Conservation (phyloP, 176 grass and related monocot genomes). For the Phoenix dactylifera region DNA sequence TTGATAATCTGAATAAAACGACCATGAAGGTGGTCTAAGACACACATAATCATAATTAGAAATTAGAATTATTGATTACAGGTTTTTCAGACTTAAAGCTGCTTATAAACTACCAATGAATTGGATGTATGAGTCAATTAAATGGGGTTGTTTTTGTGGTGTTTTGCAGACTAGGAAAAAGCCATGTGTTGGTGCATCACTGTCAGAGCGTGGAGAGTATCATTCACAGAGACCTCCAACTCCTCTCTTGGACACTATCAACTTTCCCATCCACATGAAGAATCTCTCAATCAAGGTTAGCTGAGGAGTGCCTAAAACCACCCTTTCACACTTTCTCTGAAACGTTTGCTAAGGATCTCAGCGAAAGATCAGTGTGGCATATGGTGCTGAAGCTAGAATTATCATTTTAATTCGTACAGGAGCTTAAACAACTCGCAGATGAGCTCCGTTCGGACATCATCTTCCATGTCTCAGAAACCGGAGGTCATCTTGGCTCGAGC, state of each 20-base stretch:
- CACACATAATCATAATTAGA: no score
- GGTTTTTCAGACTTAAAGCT: no score
- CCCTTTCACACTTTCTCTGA: constrained; percentile 14
- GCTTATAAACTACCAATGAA: no score
- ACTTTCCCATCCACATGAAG: constrained; percentile 96
- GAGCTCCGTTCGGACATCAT: constrained; percentile 95
- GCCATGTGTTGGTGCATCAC: constrained; percentile 40
- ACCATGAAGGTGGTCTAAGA: no score
- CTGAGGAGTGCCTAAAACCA: no score
- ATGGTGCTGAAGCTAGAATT: background rate
- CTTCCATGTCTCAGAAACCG: constrained; percentile 97
- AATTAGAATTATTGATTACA: no score
- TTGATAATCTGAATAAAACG: no score
- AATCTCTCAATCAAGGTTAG: constrained; percentile 71
- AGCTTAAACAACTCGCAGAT: constrained; percentile 87
- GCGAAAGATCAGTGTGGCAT: background rate
- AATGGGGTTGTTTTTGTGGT: no score
- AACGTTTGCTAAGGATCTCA: constrained; percentile 11
- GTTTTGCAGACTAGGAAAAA: constrained; percentile 37
- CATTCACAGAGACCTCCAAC: constrained; percentile 74
- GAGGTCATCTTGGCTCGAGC: constrained; percentile 93
- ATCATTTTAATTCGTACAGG: constrained; percentile 16
- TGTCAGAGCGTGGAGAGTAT: constrained; percentile 68
- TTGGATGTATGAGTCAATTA: no score
- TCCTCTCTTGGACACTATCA: constrained; percentile 88